A percentile compares a stretch with the other conserved stretches of the same genome.
phyloP scores from a whole-genome alignment of 495 filamentous ascomycete genomes.

The Parachaetomium inaequale region DNA sequence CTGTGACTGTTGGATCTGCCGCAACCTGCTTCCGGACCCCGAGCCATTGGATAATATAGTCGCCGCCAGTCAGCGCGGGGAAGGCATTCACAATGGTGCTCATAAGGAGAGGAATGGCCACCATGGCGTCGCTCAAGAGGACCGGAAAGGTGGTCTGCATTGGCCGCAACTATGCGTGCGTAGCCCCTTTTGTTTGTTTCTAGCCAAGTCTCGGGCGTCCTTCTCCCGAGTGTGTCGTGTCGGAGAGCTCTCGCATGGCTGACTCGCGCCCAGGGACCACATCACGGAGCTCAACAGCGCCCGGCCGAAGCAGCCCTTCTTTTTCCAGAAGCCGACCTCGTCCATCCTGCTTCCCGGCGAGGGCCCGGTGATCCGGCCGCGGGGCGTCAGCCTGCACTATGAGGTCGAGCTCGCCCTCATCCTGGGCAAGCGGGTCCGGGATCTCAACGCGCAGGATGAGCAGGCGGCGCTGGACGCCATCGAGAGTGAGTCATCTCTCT shows the following conservation, averaged over 20 bases:
- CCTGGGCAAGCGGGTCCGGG: constrained; percentile 71
- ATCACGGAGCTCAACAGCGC: constrained; percentile 85
- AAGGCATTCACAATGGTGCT: constrained; percentile 33
- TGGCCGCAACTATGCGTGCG: constrained; percentile 94
- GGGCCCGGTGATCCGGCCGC: constrained; percentile 80
- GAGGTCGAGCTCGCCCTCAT: constrained; percentile 91
- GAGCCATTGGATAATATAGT: not conserved
- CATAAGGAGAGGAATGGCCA: constrained; percentile 45
- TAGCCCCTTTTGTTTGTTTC: constrained; percentile 22
- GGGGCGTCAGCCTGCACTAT: constrained; percentile 82
- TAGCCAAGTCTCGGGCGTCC: not conserved
- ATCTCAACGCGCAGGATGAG: constrained; percentile 65
- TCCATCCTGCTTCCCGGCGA: constrained; percentile 72
- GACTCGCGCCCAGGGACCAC: constrained; percentile 66
- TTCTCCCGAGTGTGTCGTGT: not conserved
- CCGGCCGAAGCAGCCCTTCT: constrained; percentile 88
- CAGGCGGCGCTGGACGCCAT: constrained; percentile 60
- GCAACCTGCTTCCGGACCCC: too few relatives aligned
- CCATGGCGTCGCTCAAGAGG: constrained; percentile 61
- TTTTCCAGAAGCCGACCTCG: constrained; percentile 92
- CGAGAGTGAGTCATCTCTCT: constrained; percentile 43
- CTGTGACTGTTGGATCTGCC: too few relatives aligned
- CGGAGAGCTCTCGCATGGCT: not conserved
- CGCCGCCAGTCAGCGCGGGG: not conserved
- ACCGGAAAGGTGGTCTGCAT: constrained; percentile 93